These are phyloP conservation scores for Kwoniella pini DNA, from an alignment of 768 basidiomycete species.

Conservation along the genomic window DNA sequence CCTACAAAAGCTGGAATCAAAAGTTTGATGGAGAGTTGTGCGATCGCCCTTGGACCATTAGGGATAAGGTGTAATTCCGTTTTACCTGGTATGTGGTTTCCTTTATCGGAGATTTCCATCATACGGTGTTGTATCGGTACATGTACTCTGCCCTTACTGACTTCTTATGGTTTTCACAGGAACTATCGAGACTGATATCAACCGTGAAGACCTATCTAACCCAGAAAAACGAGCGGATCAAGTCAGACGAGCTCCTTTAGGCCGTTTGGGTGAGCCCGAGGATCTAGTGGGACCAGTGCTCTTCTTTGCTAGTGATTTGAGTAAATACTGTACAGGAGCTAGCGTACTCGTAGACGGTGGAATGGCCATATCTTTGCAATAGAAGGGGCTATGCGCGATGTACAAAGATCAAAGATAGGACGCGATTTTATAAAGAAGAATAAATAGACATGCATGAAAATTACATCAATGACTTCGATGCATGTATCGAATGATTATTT, in stretches of 20 bases:
- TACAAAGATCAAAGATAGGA: background rate
- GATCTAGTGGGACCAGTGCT: constrained; percentile 74
- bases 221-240: constrained; percentile 64
- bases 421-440: background rate
- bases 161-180: constrained; percentile 53
- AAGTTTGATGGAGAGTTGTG: constrained; percentile 76
- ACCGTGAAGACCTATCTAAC: constrained; percentile 71
- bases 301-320: constrained; percentile 71
- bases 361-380: constrained; percentile 70
- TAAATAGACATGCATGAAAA: background rate
- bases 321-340: constrained; percentile 59
- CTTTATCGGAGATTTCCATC: background rate
- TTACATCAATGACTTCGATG: no score
- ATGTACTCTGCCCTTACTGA: background rate
- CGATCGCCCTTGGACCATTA: constrained; percentile 74
- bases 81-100: constrained; percentile 59
- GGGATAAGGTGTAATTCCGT: constrained; percentile 64
- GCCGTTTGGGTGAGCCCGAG: constrained; percentile 68
- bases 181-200: constrained; percentile 75
- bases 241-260: constrained; percentile 66
- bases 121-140: background rate
- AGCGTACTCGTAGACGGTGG: constrained; percentile 67
- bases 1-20: constrained; percentile 78
- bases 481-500: background rate
- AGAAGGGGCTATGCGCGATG: background rate